Base-by-base conservation (phyloP, 495 filamentous ascomycete species). In the Podospora pseudopauciseta region DNA sequence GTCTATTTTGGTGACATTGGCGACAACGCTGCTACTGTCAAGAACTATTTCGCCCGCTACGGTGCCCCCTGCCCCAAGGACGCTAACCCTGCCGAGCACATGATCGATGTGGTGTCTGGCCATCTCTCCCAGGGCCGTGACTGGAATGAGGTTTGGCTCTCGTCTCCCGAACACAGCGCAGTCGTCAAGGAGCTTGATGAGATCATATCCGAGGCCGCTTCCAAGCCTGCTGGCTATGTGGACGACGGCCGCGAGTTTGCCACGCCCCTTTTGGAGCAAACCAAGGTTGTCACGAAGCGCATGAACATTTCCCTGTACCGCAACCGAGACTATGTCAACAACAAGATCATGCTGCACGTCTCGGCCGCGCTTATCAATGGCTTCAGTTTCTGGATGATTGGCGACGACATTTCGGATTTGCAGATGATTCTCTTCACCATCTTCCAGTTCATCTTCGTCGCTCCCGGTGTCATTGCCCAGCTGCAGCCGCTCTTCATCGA, bases 71-170 rank as follows among this genome's bases (percentile, higher is more conserved):
- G 90, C 72, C 87, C 88, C 13, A 71, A 71, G 0, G 86, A 88
- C 7, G 90, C 88, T 39, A 94, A 88, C 73, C 80, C 80, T 49
- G 92, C 92, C 1, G 92, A 96, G 80, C 94, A 90, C 88, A 94
- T 96, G 89, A 83, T 96, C 59, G 91, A 93, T 72, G 87, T 91
- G 53, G 92, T 93, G 73, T 91, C 90, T 60, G 90, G 90, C 20
- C 20, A 63, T 1, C 66, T 73, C 23, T 70, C 67, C 54, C 69
- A 87, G 19, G 86, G 89, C 59, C 86, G 87, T 63, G 91, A 97
- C 72, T 97, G 93, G 93, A 85, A 85, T 60, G 81, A 89, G 62
- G 83, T 88, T 26, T 97, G 93, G 93, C 85, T 87, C 58, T 80
- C 88, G 11, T 90, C 87, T 61, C 81, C 86, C 6, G 90, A 95